These are phyloP conservation scores for Panaeolus papilionaceus DNA, from an alignment of 768 basidiomycete genomes.

Conservation along the genomic window DNA sequence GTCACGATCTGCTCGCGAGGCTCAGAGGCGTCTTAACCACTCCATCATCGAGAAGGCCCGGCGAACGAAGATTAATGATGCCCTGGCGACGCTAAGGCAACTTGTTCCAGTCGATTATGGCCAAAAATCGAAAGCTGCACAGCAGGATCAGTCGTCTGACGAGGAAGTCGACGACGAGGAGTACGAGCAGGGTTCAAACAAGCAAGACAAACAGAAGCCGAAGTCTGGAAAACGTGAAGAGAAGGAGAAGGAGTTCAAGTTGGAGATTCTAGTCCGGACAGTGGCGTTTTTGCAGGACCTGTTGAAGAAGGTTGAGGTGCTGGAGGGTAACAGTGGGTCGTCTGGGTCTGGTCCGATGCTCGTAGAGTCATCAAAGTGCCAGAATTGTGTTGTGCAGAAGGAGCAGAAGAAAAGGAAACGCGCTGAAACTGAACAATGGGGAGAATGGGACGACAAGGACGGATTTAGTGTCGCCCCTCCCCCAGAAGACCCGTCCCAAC, in stretches of 20 bases:
- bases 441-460: conserved; percentile 18
- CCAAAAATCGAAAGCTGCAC: conserved; percentile 21
- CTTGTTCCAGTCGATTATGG: conserved; percentile 75
- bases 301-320: conserved; percentile 52
- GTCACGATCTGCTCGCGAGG: conserved; percentile 81
- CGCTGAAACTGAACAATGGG: conserved; percentile 12
- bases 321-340: conserved; percentile 37
- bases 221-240: conserved; percentile 54
- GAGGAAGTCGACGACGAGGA: conserved; percentile 41
- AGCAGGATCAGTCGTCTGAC: conserved; percentile 21
- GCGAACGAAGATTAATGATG: conserved; percentile 95
- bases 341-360: not conserved
- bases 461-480: not conserved
- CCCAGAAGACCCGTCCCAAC: not conserved
- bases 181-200: conserved; percentile 42
- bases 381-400: conserved; percentile 28
- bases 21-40: conserved; percentile 91
- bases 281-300: conserved; percentile 81
- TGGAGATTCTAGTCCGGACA: conserved; percentile 87
- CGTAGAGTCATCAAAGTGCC: conserved; percentile 27
- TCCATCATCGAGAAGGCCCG: conserved; percentile 94
- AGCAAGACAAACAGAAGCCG: conserved; percentile 32
- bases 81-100: conserved; percentile 74
- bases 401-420: conserved; percentile 28
- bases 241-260: conserved; percentile 89